Evolutionary conservation across 805 yeast species (phyloP).

Genomic region (Kodamaea restingae): DNA sequence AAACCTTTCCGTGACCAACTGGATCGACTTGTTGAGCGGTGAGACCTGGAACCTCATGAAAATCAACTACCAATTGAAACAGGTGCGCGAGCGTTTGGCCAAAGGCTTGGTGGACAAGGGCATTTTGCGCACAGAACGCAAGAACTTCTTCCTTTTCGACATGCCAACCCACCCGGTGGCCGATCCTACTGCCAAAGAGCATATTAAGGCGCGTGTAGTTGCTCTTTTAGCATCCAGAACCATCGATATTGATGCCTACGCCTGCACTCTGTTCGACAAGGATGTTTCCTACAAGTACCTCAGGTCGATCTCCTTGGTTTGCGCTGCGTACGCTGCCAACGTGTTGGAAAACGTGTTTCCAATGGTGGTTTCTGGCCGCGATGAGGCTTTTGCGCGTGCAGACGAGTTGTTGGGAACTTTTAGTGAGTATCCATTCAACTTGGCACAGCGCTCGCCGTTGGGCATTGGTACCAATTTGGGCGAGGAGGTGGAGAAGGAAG

Average conservation of each 20-base stretch:
- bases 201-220: conserved; percentile 68
- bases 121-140: conserved; percentile 89
- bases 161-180: conserved; percentile 98
- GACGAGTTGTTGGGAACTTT: conserved; percentile 83
- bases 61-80: conserved; percentile 91
- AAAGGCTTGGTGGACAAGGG: conserved; percentile 98
- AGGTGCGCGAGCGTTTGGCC: conserved; percentile 93
- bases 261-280: conserved; percentile 63
- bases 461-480: conserved; percentile 73
- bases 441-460: conserved; percentile 50
- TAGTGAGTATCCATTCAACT: conserved; percentile 78
- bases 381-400: conserved; percentile 89
- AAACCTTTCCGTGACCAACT: conserved; percentile 70
- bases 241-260: conserved; percentile 42
- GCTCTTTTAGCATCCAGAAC: conserved; percentile 69
- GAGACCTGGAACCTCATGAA: conserved; percentile 98
- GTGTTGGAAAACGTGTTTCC: conserved; percentile 85
- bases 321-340: conserved; percentile 93
- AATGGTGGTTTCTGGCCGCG: conserved; percentile 82
- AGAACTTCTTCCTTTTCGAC: conserved; percentile 89
- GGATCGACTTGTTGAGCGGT: conserved; percentile 92
- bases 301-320: conserved; percentile 76
- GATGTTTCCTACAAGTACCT: conserved; percentile 64
- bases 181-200: conserved; percentile 80
- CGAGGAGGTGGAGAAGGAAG: conserved; percentile 49